Evolutionary conservation across 495 filamentous ascomycete species (phyloP).

Genomic region (Penicillium psychrofluorescens): DNA sequence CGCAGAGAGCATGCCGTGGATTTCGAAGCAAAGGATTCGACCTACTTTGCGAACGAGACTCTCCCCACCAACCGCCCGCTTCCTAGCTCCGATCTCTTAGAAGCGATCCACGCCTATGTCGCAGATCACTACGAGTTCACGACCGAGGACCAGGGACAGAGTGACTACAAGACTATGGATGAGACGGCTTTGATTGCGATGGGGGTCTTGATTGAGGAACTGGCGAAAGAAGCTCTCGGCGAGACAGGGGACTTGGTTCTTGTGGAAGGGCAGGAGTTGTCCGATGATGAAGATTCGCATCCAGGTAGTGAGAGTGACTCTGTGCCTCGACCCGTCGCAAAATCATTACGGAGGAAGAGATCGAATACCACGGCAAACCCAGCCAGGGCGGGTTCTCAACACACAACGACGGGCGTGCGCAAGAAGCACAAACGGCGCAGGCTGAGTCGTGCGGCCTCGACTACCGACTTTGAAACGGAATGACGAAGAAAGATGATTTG

Average conservation of each 20-base stretch:
- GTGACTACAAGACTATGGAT: constrained; percentile 65
- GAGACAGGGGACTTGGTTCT: constrained; percentile 69
- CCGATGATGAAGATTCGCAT: constrained; percentile 14
- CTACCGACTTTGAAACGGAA: constrained; percentile 21
- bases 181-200: constrained; percentile 77
- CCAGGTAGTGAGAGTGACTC: constrained; percentile 4
- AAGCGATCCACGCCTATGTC: constrained; percentile 65
- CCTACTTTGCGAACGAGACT: constrained; percentile 56
- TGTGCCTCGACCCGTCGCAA: neutral
- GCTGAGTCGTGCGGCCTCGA: constrained; percentile 10
- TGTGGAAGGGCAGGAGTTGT: constrained; percentile 50
- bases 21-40: constrained; percentile 52
- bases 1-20: constrained; percentile 48
- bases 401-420: constrained; percentile 16
- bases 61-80: constrained; percentile 48
- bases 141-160: constrained; percentile 20
- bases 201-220: constrained; percentile 78
- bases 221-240: constrained; percentile 54
- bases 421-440: constrained; percentile 22
- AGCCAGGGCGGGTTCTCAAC: constrained; percentile 3
- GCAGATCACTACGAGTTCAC: constrained; percentile 60
- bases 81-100: constrained; percentile 68
- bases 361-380: constrained; percentile 11
- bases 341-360: constrained; percentile 5
- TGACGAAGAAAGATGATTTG: constrained; percentile 7